Evolutionary conservation across 164 flowering plant species (phyloP).

Genomic region (Kingdonia uniflora): DNA sequence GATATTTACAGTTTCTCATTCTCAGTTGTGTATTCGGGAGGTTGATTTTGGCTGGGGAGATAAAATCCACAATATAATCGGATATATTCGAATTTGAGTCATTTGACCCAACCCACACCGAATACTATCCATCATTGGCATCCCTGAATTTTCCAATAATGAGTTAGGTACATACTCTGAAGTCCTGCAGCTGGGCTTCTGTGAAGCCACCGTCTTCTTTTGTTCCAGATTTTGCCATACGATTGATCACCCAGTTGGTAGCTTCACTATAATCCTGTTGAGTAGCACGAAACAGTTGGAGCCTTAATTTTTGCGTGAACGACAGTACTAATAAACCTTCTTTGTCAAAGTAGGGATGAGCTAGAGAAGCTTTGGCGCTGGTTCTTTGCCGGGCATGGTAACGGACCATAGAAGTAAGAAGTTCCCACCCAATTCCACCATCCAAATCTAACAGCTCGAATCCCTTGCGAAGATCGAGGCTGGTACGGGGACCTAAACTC

Average conservation of each 20-base stretch:
- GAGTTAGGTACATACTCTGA: conserved; percentile 52
- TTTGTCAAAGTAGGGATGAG: conserved; percentile 83
- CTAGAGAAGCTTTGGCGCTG: conserved; percentile 86
- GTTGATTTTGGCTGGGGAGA: too few species aligned
- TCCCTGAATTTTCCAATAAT: too few species aligned
- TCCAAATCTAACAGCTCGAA: conserved; percentile 83
- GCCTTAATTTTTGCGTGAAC: conserved; percentile 69
- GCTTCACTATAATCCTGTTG: conserved; percentile 85
- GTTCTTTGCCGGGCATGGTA: conserved; percentile 81
- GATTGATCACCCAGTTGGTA: conserved; percentile 62
- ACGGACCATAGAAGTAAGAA: conserved; percentile 86
- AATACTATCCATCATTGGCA: too few species aligned
- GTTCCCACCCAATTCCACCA: conserved; percentile 95
- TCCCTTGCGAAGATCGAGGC: conserved; percentile 71
- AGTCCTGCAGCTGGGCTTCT: conserved; percentile 82
- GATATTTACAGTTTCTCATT: too few species aligned
- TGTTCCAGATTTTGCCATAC: conserved; percentile 96
- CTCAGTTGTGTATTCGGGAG: too few species aligned
- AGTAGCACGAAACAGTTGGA: conserved; percentile 72
- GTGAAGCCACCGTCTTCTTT: conserved; percentile 85
- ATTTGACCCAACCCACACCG: too few species aligned
- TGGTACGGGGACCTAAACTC: conserved; percentile 71
- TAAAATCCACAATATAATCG: too few species aligned
- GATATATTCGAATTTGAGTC: too few species aligned
- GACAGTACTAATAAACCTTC: conserved; percentile 81